These are phyloP conservation scores for Fusarium sp. DNA, from an alignment of 2,329 filamentous ascomycete species.

Conservation along the genomic window DNA sequence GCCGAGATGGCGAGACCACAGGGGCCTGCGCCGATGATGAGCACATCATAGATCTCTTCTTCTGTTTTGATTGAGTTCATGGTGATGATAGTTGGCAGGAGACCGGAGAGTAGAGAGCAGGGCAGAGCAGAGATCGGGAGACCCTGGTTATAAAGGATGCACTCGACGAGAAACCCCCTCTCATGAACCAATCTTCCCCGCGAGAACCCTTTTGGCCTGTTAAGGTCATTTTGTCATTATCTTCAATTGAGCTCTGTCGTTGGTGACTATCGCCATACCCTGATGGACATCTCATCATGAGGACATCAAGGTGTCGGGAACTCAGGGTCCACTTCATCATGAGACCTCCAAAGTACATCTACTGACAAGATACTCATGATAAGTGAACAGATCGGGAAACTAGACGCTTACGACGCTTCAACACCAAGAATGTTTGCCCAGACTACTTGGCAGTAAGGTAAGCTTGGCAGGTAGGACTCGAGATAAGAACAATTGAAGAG, in stretches of 20 bases:
- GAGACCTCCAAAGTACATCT: neutral
- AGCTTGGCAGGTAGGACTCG: neutral
- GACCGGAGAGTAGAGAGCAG: neutral
- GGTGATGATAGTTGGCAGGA: neutral
- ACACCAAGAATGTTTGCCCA: neutral
- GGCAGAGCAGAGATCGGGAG: neutral
- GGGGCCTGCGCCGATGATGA: constrained; percentile 80
- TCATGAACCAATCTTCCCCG: neutral
- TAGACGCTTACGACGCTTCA: neutral
- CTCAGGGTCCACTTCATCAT: constrained; percentile 24
- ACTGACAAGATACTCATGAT: neutral
- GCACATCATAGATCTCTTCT: constrained; percentile 68
- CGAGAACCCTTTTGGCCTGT: constrained; percentile 30
- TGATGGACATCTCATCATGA: constrained; percentile 39
- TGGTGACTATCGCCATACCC: constrained; percentile 8
- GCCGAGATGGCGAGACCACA: constrained; percentile 80
- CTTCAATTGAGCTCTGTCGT: neutral
- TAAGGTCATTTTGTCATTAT: neutral
- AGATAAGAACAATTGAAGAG: neutral
- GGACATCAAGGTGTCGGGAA: constrained; percentile 33
- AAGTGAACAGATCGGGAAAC: neutral
- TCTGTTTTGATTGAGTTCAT: constrained; percentile 30
- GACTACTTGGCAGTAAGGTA: neutral
- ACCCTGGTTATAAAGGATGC: constrained; percentile 5
- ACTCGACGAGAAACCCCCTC: neutral